A percentile compares a stretch with the other conserved stretches of the same genome.
These are phyloP conservation scores for Umbilicus rupestris DNA, from an alignment of 164 flowering plant genomes.

Conservation along the genomic window DNA sequence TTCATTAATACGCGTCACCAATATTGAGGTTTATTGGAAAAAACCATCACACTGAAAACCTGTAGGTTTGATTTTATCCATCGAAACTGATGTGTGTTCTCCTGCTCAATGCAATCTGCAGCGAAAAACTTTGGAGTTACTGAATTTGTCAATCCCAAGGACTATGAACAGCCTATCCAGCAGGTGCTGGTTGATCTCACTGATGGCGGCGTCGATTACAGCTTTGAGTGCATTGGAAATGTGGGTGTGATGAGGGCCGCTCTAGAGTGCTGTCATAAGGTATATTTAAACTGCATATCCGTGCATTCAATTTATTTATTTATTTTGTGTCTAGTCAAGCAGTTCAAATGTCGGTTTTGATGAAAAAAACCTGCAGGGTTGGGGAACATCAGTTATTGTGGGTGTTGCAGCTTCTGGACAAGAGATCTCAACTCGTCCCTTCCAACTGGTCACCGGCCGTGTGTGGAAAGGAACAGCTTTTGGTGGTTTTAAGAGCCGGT, in stretches of 20 bases:
- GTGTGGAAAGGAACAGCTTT: conserved; percentile 99
- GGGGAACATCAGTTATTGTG: conserved; percentile 97
- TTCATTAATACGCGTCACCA: neutral
- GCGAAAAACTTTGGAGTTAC: conserved; percentile 92
- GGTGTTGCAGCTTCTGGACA: conserved; percentile 98
- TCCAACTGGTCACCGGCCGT: conserved; percentile 96
- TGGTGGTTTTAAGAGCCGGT: conserved; percentile 98
- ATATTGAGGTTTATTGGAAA: neutral
- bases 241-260: conserved; percentile 94
- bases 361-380: conserved; percentile 44
- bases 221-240: conserved; percentile 98
- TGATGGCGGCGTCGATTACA: conserved; percentile 98
- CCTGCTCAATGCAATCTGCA: conserved; percentile 22
- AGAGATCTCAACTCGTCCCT: conserved; percentile 95
- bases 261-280: conserved; percentile 98
- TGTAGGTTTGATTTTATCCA: neutral
- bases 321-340: neutral
- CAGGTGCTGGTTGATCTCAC: conserved; percentile 86
- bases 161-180: conserved; percentile 88
- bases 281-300: conserved; percentile 16
- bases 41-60: neutral
- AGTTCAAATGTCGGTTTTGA: neutral
- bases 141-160: conserved; percentile 24
- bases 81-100: neutral
- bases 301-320: neutral